phyloP scores from a whole-genome alignment of 768 basidiomycete species.

The Hemileccinum rubropunctum region DNA sequence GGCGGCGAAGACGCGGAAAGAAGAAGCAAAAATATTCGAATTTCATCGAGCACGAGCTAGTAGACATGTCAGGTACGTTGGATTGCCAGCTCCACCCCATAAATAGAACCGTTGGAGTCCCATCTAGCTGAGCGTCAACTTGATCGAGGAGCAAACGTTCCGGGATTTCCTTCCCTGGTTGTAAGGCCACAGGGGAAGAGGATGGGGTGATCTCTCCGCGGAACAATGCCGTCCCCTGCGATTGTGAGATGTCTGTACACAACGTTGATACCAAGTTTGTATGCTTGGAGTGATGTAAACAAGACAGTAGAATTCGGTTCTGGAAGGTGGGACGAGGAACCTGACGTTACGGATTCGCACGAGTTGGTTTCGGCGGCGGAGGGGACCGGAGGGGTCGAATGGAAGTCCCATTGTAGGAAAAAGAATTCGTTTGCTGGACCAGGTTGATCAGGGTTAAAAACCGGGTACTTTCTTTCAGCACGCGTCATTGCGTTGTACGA shows the following conservation, averaged over 20 bases:
- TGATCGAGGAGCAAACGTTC: constrained; percentile 62
- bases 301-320: constrained; percentile 73
- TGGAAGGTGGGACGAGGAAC: constrained; percentile 38
- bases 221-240: constrained; percentile 82
- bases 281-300: constrained; percentile 93
- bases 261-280: constrained; percentile 84
- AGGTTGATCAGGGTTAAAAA: constrained; percentile 44
- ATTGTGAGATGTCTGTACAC: constrained; percentile 82
- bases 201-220: constrained; percentile 88
- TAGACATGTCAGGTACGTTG: no score
- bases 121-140: constrained; percentile 78
- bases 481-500: constrained; percentile 70
- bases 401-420: constrained; percentile 88
- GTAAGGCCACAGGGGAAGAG: constrained; percentile 35
- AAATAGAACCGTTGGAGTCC: constrained; percentile 85
- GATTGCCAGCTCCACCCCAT: constrained; percentile 51
- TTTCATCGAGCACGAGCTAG: no score
- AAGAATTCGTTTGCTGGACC: constrained; percentile 70
- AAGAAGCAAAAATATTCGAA: no score
- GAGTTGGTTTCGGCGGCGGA: constrained; percentile 41
- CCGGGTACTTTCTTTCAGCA: constrained; percentile 63
- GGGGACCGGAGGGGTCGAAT: constrained; percentile 65
- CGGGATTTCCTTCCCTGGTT: constrained; percentile 27
- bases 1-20: no score
- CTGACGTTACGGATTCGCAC: constrained; percentile 36